Evolutionary conservation across 2,329 filamentous ascomycete species (phyloP).

Genomic region (Periconia sp.): DNA sequence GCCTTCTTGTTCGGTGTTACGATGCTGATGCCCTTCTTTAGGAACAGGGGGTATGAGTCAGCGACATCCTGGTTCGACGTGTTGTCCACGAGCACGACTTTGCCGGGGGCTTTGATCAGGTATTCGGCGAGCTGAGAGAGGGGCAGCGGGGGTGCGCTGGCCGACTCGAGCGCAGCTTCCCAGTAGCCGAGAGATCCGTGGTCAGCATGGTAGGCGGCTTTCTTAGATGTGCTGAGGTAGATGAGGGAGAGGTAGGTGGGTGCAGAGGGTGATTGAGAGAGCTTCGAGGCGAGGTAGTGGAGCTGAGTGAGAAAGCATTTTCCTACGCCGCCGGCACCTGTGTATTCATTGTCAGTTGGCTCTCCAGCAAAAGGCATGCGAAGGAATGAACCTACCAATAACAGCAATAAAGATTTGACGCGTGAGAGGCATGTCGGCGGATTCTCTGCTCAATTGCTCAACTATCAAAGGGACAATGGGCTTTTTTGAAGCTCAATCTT

Average conservation of each 20-base stretch:
- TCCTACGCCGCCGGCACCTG: slow-evolving; percentile 91
- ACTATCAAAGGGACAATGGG: no score
- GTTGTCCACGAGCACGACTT: slow-evolving; percentile 90
- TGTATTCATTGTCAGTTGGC: slow-evolving; percentile 10
- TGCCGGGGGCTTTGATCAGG: slow-evolving; percentile 77
- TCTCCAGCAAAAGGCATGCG: neutral
- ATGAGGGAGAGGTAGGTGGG: slow-evolving; percentile 76
- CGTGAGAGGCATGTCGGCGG: slow-evolving; percentile 47
- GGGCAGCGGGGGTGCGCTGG: slow-evolving; percentile 68
- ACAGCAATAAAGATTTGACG: slow-evolving; percentile 56
- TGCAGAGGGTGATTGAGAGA: slow-evolving; percentile 57
- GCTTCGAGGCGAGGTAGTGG: slow-evolving; percentile 68
- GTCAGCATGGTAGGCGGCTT: slow-evolving; percentile 76
- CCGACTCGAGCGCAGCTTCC: slow-evolving; percentile 66
- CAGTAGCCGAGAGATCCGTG: slow-evolving; percentile 71
- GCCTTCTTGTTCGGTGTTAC: slow-evolving; percentile 99
- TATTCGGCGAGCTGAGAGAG: slow-evolving; percentile 77
- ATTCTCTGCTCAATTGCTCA: neutral
- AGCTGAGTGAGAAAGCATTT: slow-evolving; percentile 89
- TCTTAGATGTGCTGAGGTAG: slow-evolving; percentile 85
- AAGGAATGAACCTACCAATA: slow-evolving; percentile 42
- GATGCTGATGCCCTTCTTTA: slow-evolving; percentile 83
- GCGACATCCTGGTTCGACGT: slow-evolving; percentile 90
- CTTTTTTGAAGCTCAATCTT: no score
- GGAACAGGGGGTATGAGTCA: slow-evolving; percentile 78